phyloP scores from a whole-genome alignment of 495 filamentous ascomycete genomes.

The Xylaria palmicola region DNA sequence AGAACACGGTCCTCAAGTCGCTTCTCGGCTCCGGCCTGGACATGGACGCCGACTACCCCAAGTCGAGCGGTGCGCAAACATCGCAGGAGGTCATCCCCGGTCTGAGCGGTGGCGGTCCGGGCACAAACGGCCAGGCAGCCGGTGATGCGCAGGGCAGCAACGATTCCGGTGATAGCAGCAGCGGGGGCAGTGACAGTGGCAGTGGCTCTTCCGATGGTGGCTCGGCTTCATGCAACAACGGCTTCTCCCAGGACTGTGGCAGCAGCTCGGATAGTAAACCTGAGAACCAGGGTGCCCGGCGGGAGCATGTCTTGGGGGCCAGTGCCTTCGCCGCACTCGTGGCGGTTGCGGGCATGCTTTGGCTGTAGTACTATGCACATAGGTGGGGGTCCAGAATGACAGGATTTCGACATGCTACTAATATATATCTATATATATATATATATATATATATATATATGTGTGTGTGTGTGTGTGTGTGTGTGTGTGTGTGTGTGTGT shows the following conservation, averaged over 20 bases:
- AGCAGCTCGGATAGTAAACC: conserved; percentile 19
- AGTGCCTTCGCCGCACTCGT: conserved; percentile 52
- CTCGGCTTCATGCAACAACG: conserved; percentile 23
- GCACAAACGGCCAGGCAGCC: conserved; percentile 31
- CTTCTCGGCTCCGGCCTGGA: conserved; percentile 75
- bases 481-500: no score
- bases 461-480: no score
- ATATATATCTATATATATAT: no score
- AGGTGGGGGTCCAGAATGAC: background rate
- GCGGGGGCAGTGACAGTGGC: conserved; percentile 9
- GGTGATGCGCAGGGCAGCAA: conserved; percentile 13
- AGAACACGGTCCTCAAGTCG: conserved; percentile 74
- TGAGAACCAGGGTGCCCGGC: conserved; percentile 32
- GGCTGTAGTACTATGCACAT: conserved; percentile 27
- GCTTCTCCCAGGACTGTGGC: conserved; percentile 37
- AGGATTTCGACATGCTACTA: no score
- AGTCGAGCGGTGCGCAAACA: conserved; percentile 18
- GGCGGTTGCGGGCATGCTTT: conserved; percentile 46
- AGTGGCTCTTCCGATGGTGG: conserved; percentile 19
- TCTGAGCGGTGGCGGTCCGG: conserved; percentile 36
- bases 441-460: no score
- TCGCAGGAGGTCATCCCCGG: conserved; percentile 25
- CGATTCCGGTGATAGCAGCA: conserved; percentile 10
- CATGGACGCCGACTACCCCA: conserved; percentile 54
- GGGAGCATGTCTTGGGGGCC: conserved; percentile 41